Evolutionary conservation across 768 basidiomycete species (phyloP), one percentile per base, ranked within the genome.

Genomic region (Kwoniella dendrophila): DNA sequence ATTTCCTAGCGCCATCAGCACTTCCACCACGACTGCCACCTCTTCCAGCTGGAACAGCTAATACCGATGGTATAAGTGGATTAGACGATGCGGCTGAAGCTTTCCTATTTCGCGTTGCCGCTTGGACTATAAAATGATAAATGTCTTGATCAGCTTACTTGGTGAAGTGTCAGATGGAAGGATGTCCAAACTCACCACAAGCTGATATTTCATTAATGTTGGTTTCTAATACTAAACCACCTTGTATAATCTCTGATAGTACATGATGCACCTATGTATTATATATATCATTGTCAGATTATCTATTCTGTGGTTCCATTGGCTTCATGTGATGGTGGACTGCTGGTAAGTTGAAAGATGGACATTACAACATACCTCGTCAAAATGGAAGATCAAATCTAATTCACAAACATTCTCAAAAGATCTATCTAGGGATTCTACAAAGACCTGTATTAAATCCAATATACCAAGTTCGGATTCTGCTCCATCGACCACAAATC

Each of bases 341-440:
- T n/a, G n/a, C n/a, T n/a, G n/a, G n/a, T n/a, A n/a, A n/a, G n/a
- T n/a, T n/a, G n/a, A n/a, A n/a, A n/a, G n/a, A n/a, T n/a, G n/a
- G n/a, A n/a, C n/a, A n/a, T n/a, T n/a, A 8, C 11, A 29, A 64
- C 84, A 32, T 68, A 91, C 94, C 84, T 98, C 93, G 78, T 98
- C 96, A 73, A 97, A 99, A 78, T 97, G 94, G 79, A 98, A 99
- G 52, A 99, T 94, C 12, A 99, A 84, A 78, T 99, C 96, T 45
- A 99, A 83, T 79, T 99, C 96, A 80, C 96, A 98, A 0, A 99
- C 96, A 73, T 97, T 98, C 82, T 96, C 92, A 75, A 98, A 99
- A 16, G 92, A 87, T 36, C 92, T 84, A 79, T 99, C 96, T 34
- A 99, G 83, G 2, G 91, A 88, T 81, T 99, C 96, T 60, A 99